A percentile compares a stretch with the other conserved stretches of the same genome.
Evolutionary conservation across 176 grass and related monocot genomes (phyloP).

Genomic region (Dactylis glomerata): DNA sequence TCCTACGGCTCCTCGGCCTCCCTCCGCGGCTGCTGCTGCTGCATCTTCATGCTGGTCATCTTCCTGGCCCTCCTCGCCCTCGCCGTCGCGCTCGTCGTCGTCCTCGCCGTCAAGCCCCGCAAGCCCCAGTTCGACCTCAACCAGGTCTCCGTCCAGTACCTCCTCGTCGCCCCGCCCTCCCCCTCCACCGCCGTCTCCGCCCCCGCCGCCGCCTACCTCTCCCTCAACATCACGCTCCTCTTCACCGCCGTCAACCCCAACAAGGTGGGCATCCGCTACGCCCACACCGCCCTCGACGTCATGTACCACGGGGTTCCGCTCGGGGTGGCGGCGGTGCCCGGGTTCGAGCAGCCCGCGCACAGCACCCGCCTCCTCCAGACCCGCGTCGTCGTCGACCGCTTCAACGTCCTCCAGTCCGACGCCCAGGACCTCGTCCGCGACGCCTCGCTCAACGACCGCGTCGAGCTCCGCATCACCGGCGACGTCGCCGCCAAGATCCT

Average conservation of each 20-base stretch:
- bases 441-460: constrained; percentile 76
- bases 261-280: constrained; percentile 93
- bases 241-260: constrained; percentile 93
- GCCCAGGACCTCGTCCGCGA: constrained; percentile 87
- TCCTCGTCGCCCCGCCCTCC: constrained; percentile 69
- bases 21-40: constrained; percentile 95
- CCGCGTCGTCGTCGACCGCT: constrained; percentile 86
- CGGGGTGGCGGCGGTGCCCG: constrained; percentile 74
- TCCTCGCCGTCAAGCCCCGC: constrained; percentile 91
- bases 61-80: constrained; percentile 88
- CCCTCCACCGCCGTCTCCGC: constrained; percentile 17
- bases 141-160: constrained; percentile 94
- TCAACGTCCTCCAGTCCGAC: constrained; percentile 92
- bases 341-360: constrained; percentile 94
- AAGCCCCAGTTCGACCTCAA: constrained; percentile 99
- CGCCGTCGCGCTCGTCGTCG: constrained; percentile 76
- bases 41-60: constrained; percentile 83
- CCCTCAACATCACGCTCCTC: constrained; percentile 94
- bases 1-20: constrained; percentile 63
- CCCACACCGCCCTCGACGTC: constrained; percentile 65
- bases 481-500: constrained; percentile 89
- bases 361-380: constrained; percentile 76
- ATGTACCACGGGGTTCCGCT: constrained; percentile 97
- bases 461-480: constrained; percentile 90
- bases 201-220: constrained; percentile 72